Percentiles rank a stretch among this genome's conserved stretches.
These are phyloP conservation scores for Aspergillus clavatus DNA, from an alignment of 2,329 filamentous ascomycete genomes.

Conservation along the genomic window DNA sequence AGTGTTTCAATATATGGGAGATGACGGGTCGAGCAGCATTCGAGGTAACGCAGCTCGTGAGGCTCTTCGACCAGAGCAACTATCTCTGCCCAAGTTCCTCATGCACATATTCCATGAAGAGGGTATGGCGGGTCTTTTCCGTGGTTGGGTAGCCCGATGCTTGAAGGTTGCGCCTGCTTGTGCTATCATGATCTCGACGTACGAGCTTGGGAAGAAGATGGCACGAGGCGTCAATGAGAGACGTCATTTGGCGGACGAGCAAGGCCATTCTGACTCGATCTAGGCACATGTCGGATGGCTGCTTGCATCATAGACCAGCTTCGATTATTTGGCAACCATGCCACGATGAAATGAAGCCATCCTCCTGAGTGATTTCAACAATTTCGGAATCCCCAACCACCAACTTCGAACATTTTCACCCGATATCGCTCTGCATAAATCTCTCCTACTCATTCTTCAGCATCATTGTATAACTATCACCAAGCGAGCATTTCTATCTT, in stretches of 20 bases:
- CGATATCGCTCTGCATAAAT: slow-evolving; percentile 8
- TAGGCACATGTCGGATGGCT: slow-evolving; percentile 7
- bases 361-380: neutral
- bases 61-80: slow-evolving; percentile 59
- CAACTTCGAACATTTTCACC: slow-evolving; percentile 6
- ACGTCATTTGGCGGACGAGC: slow-evolving; percentile 27
- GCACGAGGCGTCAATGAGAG: slow-evolving; percentile 70
- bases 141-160: slow-evolving; percentile 84
- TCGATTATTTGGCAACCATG: neutral
- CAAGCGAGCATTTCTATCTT: slow-evolving; percentile 12
- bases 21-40: slow-evolving; percentile 24
- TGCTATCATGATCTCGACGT: slow-evolving; percentile 98
- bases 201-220: slow-evolving; percentile 89
- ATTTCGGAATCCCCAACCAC: neutral
- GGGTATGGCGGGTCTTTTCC: slow-evolving; percentile 76
- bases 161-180: slow-evolving; percentile 94
- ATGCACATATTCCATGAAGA: slow-evolving; percentile 87
- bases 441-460: slow-evolving; percentile 15
- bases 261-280: slow-evolving; percentile 14
- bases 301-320: neutral
- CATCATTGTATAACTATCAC: slow-evolving; percentile 20
- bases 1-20: slow-evolving; percentile 61
- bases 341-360: neutral
- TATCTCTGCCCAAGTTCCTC: slow-evolving; percentile 76
- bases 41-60: slow-evolving; percentile 11